Percentiles rank a stretch among this genome's conserved stretches.
Conservation (phyloP, 306 rosid species). For the Purshia tridentata region DNA sequence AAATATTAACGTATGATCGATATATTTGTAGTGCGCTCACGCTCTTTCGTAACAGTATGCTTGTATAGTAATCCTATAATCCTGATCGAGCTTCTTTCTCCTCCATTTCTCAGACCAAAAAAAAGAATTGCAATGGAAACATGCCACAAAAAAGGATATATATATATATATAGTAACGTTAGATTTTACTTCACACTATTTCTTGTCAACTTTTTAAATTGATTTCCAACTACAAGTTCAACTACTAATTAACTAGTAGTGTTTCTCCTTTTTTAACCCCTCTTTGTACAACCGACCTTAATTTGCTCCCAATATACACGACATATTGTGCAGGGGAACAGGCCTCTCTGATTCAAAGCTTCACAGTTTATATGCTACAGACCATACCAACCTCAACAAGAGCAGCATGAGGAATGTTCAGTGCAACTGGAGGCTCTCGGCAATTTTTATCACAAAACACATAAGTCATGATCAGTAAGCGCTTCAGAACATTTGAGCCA, state of each 20-base stretch:
- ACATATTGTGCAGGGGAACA: neutral
- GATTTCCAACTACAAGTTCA: neutral
- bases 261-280: neutral
- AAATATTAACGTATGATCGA: too few relatives aligned
- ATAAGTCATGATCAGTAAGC: constrained; percentile 54
- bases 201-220: too few relatives aligned
- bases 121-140: too few relatives aligned
- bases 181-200: too few relatives aligned
- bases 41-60: too few relatives aligned
- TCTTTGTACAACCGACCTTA: neutral
- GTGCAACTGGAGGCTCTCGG: constrained; percentile 61
- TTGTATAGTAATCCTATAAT: too few relatives aligned
- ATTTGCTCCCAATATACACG: neutral
- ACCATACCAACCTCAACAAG: constrained; percentile 80
- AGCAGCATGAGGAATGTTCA: constrained; percentile 82
- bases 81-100: too few relatives aligned
- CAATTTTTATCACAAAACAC: constrained; percentile 61
- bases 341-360: neutral
- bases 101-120: too few relatives aligned
- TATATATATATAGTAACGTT: too few relatives aligned
- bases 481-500: constrained; percentile 56
- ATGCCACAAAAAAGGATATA: too few relatives aligned
- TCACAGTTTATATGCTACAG: constrained; percentile 34
- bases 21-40: too few relatives aligned
- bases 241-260: neutral